phyloP scores from a whole-genome alignment of 768 basidiomycete species.

The Xanthoconium purpureum region DNA sequence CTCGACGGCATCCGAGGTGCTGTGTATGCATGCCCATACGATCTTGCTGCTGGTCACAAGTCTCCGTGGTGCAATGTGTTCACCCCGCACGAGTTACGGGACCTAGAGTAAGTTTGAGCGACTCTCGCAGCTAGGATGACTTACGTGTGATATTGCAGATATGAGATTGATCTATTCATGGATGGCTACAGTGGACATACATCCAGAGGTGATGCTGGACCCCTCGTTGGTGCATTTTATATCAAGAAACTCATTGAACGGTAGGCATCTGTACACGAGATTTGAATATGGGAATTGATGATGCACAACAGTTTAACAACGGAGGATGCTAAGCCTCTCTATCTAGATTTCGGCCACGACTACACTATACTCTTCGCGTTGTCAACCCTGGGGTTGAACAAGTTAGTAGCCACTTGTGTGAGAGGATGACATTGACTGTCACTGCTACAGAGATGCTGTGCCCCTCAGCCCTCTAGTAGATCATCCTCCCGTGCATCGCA shows the following conservation, averaged over 20 bases:
- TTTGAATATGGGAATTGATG: background rate
- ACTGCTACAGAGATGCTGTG: constrained; percentile 27
- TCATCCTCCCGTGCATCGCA: constrained; percentile 28
- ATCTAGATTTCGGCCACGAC: constrained; percentile 44
- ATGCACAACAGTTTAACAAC: constrained; percentile 29
- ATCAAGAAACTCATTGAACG: constrained; percentile 40
- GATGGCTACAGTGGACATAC: constrained; percentile 35
- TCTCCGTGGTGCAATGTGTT: constrained; percentile 44
- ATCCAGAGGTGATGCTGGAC: constrained; percentile 27
- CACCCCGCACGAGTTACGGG: constrained; percentile 30
- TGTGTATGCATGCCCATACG: constrained; percentile 42
- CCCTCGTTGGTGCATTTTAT: constrained; percentile 36
- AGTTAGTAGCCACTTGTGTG: constrained; percentile 19
- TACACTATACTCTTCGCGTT: constrained; percentile 37
- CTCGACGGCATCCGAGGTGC: constrained; percentile 35
- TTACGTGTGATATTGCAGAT: constrained; percentile 16
- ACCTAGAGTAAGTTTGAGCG: constrained; percentile 34
- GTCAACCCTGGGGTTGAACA: constrained; percentile 37
- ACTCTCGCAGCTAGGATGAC: background rate
- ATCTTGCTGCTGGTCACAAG: constrained; percentile 32
- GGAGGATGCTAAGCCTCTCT: constrained; percentile 28
- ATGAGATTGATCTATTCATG: constrained; percentile 37
- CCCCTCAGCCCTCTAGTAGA: constrained; percentile 28
- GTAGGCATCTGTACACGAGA: constrained; percentile 8
- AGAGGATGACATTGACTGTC: background rate